Base-by-base conservation (phyloP, 2,329 filamentous ascomycete species). In the Paecilomyces dactylethromorphus region DNA sequence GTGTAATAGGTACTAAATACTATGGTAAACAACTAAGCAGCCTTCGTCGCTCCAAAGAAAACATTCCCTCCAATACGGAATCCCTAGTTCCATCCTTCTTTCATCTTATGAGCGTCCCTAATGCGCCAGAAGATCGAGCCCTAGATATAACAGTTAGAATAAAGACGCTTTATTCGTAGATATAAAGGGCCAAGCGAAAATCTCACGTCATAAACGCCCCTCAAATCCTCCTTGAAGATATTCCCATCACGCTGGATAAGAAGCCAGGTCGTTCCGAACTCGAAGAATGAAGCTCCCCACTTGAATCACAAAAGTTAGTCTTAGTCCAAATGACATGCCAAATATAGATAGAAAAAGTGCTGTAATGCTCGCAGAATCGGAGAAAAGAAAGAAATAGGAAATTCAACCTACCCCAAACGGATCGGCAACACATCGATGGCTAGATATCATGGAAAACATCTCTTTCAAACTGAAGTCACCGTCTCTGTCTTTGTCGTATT, bases 201-300 rank as follows among this genome's bases (percentile, higher is more conserved):
- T 21, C 49, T 52, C 61, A 81, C 81, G 62, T 71, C 69, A 56
- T 64, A 68, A 2, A 69, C 56, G 10, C 60, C 60, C 29, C 68
- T 58, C 1, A 70, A 49, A 62, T 71, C 68, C 32, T 72, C 68
- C 51, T 69, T 71, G 33, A 64, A 64, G 3, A 72, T 57, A 45
- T 67, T 63, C 1, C 68, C 67, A 13, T 71, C 68, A 31, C 63
- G 62, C 15, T 70, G 68, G 22, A 72, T 62, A 8, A 72, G 57
- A n/a, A 71, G 59, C 64, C 67, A 72, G 3, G 68, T 69, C 13
- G 66, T 64, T 5, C 58, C 62, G 65, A 75, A 81, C 62, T 82
- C 79, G 39, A 81, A 74, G 18, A 76, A 63, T 0, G 74, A 71
- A 0, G 76, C 79, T 33, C 68, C 71, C 78, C 75, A 79, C 65